phyloP scores from a whole-genome alignment of 148 eudicot genomes.

The Heliamphora exappendiculata region DNA sequence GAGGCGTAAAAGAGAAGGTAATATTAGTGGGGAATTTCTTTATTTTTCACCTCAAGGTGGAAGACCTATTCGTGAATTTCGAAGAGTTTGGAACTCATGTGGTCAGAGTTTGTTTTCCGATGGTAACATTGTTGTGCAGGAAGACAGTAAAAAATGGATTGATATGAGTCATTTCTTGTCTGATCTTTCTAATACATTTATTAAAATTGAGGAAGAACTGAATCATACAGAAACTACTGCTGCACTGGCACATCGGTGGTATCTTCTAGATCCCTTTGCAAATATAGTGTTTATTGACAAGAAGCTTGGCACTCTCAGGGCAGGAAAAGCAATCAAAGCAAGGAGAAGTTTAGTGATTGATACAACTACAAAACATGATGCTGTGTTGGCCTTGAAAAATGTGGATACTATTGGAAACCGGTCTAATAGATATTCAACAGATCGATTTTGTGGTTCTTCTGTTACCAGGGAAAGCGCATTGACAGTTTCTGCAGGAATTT shows the following conservation, averaged over 20 bases:
- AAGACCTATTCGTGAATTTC: conserved; percentile 62
- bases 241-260: conserved; percentile 54
- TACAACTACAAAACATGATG: conserved; percentile 17
- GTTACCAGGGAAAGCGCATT: conserved; percentile 20
- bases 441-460: conserved; percentile 21
- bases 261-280: conserved; percentile 85
- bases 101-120: conserved; percentile 52
- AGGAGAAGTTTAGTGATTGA: conserved; percentile 35
- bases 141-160: conserved; percentile 47
- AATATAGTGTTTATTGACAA: conserved; percentile 63
- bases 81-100: conserved; percentile 67
- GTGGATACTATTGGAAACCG: conserved; percentile 18
- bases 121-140: conserved; percentile 20
- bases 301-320: conserved; percentile 50
- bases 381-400: conserved; percentile 9
- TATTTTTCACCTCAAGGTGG: conserved; percentile 61
- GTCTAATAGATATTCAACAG: conserved; percentile 8
- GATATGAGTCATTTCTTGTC: conserved; percentile 45
- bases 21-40: conserved; percentile 50
- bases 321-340: conserved; percentile 47
- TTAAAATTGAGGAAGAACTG: conserved; percentile 45
- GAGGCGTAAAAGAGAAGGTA: conserved; percentile 50
- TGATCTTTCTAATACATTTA: conserved; percentile 48
- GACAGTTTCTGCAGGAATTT: conserved; percentile 14
- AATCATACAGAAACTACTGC: conserved; percentile 31